Conservation (phyloP, 257 asterid genomes). For the Nicotiana tomentosiformis region DNA sequence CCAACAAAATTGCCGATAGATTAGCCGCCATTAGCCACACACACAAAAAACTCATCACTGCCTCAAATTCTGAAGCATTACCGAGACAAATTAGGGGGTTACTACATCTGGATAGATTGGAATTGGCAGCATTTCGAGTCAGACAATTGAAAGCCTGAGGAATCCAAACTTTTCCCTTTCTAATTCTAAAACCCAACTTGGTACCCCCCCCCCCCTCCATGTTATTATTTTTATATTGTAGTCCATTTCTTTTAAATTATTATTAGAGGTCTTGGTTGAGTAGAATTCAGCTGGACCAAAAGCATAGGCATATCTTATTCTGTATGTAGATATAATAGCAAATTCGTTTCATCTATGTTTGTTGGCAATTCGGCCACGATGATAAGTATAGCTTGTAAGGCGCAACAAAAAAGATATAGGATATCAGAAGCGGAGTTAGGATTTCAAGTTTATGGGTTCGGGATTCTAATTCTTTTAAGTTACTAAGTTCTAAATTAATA, state of each 20-base stretch:
- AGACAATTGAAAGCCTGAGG: too few species aligned
- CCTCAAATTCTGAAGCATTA: too few species aligned
- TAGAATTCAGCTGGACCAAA: not conserved
- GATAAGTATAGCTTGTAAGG: not conserved
- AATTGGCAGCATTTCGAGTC: too few species aligned
- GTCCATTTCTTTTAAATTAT: not conserved
- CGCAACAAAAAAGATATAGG: not conserved
- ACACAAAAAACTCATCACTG: too few species aligned
- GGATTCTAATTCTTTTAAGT: too few species aligned
- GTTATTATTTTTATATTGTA: not conserved
- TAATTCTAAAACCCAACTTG: not conserved
- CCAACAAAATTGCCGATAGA: too few species aligned
- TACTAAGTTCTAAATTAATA: too few species aligned
- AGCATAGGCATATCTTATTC: not conserved
- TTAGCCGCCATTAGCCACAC: too few species aligned
- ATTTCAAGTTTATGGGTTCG: too few species aligned
- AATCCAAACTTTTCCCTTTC: not conserved
- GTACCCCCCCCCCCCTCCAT: too few species aligned
- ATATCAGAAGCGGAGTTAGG: accelerated
- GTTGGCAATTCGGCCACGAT: not conserved
- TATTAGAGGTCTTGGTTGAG: conserved; percentile 3
- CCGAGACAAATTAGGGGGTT: too few species aligned
- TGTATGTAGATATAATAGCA: not conserved
- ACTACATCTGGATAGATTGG: too few species aligned
- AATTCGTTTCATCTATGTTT: not conserved